phyloP scores from a whole-genome alignment of 768 basidiomycete genomes.

The Calocybe gangraenosa region DNA sequence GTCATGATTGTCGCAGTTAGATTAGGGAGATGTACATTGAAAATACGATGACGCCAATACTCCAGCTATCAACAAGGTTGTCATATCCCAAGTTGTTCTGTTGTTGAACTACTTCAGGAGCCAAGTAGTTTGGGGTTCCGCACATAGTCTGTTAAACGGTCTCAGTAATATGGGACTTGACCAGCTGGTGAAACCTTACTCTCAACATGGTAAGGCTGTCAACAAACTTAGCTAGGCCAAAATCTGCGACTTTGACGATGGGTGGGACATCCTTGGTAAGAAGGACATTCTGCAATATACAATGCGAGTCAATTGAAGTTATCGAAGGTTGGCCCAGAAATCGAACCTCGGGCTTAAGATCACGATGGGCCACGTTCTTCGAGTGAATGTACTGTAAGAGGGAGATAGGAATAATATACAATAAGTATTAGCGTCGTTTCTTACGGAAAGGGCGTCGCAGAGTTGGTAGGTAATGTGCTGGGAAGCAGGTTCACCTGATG shows the following conservation, averaged over 20 bases:
- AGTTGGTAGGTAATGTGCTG: constrained; percentile 78
- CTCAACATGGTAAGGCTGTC: constrained; percentile 73
- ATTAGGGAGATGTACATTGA: constrained; percentile 54
- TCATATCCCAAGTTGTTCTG: constrained; percentile 70
- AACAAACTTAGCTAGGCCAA: constrained; percentile 92
- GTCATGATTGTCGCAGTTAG: neutral
- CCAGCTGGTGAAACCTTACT: constrained; percentile 35
- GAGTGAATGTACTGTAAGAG: constrained; percentile 56
- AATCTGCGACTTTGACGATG: constrained; percentile 88
- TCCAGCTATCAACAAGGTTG: constrained; percentile 93
- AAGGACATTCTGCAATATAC: constrained; percentile 68
- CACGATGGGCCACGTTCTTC: constrained; percentile 84
- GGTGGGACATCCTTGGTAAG: constrained; percentile 70
- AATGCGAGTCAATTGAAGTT: neutral
- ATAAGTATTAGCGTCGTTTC: constrained; percentile 15
- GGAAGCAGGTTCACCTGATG: constrained; percentile 48
- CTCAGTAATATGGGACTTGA: neutral
- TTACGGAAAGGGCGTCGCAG: constrained; percentile 72
- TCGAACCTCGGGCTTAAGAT: constrained; percentile 81
- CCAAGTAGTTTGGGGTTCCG: constrained; percentile 92
- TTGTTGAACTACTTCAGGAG: constrained; percentile 84
- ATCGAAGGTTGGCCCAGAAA: constrained; percentile 11
- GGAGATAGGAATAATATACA: constrained; percentile 1
- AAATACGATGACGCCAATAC: constrained; percentile 91
- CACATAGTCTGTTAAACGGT: constrained; percentile 72